Evolutionary conservation across 495 filamentous ascomycete genomes (phyloP).

Genomic region (Aspergillus nidulans): DNA sequence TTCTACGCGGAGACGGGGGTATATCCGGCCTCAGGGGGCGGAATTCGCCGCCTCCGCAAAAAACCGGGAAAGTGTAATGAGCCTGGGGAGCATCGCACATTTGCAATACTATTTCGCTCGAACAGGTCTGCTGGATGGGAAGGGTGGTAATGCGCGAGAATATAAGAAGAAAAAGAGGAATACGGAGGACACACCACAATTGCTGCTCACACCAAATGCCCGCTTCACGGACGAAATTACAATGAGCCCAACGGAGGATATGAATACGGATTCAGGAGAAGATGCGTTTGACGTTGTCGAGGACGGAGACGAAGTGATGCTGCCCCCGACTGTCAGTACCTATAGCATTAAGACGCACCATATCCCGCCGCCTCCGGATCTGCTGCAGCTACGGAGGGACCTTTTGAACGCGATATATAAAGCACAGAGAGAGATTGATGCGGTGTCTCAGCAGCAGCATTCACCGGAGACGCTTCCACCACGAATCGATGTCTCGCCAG

Average conservation of each 20-base stretch:
- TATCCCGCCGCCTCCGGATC: conserved; percentile 80
- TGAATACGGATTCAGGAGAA: conserved; percentile 39
- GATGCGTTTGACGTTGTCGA: conserved; percentile 53
- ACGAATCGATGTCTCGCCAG: conserved; percentile 31
- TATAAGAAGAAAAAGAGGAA: conserved; percentile 55
- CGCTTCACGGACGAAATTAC: conserved; percentile 40
- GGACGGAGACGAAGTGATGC: conserved; percentile 64
- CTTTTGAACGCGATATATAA: conserved; percentile 64
- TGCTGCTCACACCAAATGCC: conserved; percentile 42
- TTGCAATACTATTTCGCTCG: conserved; percentile 97
- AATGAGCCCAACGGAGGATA: conserved; percentile 55
- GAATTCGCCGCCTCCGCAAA: conserved; percentile 87
- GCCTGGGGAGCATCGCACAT: conserved; percentile 92
- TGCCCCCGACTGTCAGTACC: conserved; percentile 93
- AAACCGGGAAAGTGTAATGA: conserved; percentile 89
- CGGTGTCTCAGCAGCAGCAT: conserved; percentile 30
- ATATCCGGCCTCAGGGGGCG: conserved; percentile 85
- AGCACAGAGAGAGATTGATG: conserved; percentile 62
- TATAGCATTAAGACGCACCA: conserved; percentile 85
- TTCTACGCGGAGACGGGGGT: conserved; percentile 67
- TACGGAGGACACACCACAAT: conserved; percentile 32
- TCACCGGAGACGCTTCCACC: conserved; percentile 26
- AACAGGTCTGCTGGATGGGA: conserved; percentile 88
- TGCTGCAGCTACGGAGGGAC: conserved; percentile 70
- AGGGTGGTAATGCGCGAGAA: conserved; percentile 78